phyloP scores from a whole-genome alignment of 1,284 basidiomycete species.

The Pascua guehoae region DNA sequence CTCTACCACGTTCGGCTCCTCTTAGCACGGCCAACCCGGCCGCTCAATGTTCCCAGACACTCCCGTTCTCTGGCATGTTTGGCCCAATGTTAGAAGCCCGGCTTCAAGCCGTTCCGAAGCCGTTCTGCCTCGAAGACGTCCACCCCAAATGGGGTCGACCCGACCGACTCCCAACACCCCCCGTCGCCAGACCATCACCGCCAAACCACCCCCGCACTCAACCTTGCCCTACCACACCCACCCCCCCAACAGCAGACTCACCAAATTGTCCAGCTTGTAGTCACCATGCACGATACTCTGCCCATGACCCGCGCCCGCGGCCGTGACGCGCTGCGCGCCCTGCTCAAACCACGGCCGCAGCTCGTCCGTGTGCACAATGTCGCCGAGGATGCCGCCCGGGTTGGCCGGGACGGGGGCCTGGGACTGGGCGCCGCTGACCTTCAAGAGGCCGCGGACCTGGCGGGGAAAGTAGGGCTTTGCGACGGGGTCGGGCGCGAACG shows the following conservation, averaged over 20 bases:
- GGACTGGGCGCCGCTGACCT: constrained; percentile 70
- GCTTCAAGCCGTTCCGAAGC: too few species aligned
- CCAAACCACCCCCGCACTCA: not conserved
- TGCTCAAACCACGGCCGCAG: constrained; percentile 62
- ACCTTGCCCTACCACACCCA: not conserved
- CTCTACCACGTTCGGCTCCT: too few species aligned
- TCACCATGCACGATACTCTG: constrained; percentile 79
- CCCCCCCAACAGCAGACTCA: constrained; percentile 6
- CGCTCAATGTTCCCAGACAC: too few species aligned
- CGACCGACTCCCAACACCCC: too few species aligned
- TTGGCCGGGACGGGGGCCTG: constrained; percentile 55
- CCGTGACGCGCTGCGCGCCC: constrained; percentile 67
- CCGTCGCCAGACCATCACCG: too few species aligned
- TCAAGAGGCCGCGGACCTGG: constrained; percentile 79
- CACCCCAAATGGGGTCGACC: too few species aligned
- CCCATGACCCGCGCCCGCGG: constrained; percentile 63
- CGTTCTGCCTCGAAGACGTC: too few species aligned
- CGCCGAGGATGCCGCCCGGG: constrained; percentile 27
- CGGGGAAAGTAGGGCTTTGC: constrained; percentile 75
- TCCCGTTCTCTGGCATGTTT: too few species aligned
- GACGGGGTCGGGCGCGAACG: constrained; percentile 66
- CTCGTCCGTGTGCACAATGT: constrained; percentile 61
- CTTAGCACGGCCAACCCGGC: too few species aligned
- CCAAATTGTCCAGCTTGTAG: constrained; percentile 91
- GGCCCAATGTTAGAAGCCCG: too few species aligned